Percentiles rank a stretch among this genome's conserved stretches.
Evolutionary conservation across 768 basidiomycete species (phyloP).

Genomic region (Panaeolus papilionaceus): DNA sequence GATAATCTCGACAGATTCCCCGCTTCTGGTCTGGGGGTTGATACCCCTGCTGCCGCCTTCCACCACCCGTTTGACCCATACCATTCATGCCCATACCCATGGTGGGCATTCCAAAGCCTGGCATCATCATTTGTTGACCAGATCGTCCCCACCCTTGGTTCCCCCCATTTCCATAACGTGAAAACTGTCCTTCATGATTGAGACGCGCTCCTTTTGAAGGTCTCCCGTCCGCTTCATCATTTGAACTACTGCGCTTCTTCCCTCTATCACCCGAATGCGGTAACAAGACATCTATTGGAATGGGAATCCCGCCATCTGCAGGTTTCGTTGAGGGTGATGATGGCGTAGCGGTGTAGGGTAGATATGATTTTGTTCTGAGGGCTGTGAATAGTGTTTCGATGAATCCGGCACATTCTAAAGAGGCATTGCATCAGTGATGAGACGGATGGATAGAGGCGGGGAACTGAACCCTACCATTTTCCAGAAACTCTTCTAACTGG

Average conservation of each 20-base stretch:
- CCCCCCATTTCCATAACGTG: slow-evolving; percentile 58
- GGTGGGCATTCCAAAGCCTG: slow-evolving; percentile 31
- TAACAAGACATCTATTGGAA: slow-evolving; percentile 73
- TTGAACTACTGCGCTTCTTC: slow-evolving; percentile 69
- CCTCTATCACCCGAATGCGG: slow-evolving; percentile 53
- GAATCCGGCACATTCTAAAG: slow-evolving; percentile 70
- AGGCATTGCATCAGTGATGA: slow-evolving; percentile 24
- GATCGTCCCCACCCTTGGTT: slow-evolving; percentile 37
- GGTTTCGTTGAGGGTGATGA: slow-evolving; percentile 50
- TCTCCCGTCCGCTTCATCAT: slow-evolving; percentile 65
- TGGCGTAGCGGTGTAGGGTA: slow-evolving; percentile 64
- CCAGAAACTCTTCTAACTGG: slow-evolving; percentile 92
- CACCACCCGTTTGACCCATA: slow-evolving; percentile 43
- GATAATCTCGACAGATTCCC: slow-evolving; percentile 90
- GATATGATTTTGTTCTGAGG: slow-evolving; percentile 84
- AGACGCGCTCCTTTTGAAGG: slow-evolving; percentile 77
- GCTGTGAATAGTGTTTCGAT: slow-evolving; percentile 87
- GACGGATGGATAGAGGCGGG: slow-evolving; percentile 12
- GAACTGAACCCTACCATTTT: slow-evolving; percentile 66
- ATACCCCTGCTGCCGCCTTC: slow-evolving; percentile 62
- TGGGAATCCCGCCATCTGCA: slow-evolving; percentile 75
- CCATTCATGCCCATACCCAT: slow-evolving; percentile 38
- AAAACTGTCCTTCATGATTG: slow-evolving; percentile 67
- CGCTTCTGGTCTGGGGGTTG: slow-evolving; percentile 75
- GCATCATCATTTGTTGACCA: slow-evolving; percentile 35